Evolutionary conservation across 768 basidiomycete genomes (phyloP).

Genomic region (Tricholoma terreum): DNA sequence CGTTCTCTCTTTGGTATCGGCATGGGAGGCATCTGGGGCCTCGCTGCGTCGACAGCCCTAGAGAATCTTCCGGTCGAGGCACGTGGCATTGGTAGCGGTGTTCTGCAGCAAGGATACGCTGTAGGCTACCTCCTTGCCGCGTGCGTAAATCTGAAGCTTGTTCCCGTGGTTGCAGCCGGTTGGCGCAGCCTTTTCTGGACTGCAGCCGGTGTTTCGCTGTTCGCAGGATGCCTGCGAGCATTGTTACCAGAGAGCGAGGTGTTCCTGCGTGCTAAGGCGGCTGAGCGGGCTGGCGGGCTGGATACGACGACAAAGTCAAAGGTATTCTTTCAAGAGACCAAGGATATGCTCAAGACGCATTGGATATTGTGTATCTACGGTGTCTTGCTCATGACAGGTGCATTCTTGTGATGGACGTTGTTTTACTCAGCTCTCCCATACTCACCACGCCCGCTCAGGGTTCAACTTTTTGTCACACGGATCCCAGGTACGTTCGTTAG

Average conservation of each 20-base stretch:
- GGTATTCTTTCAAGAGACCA: constrained; percentile 69
- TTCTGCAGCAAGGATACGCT: constrained; percentile 88
- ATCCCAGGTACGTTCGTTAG: constrained; percentile 28
- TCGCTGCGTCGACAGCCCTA: constrained; percentile 74
- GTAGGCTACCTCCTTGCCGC: constrained; percentile 82
- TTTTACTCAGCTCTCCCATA: neutral
- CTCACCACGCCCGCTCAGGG: constrained; percentile 19
- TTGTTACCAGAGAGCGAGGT: constrained; percentile 72
- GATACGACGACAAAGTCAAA: constrained; percentile 55
- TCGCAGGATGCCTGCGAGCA: constrained; percentile 64
- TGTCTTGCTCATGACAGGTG: constrained; percentile 29
- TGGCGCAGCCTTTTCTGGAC: constrained; percentile 86
- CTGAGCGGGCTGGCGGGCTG: constrained; percentile 54
- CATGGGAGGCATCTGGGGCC: constrained; percentile 89
- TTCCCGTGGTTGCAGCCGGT: constrained; percentile 34
- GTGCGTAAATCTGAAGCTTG: constrained; percentile 71
- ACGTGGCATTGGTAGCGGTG: constrained; percentile 79
- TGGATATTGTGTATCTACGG: constrained; percentile 84
- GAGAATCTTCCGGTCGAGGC: constrained; percentile 85
- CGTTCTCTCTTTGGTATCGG: constrained; percentile 81
- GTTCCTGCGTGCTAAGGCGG: constrained; percentile 63
- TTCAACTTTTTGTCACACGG: constrained; percentile 58
- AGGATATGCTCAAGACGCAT: constrained; percentile 73
- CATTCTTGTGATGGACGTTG: neutral
- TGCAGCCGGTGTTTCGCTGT: constrained; percentile 60